phyloP scores from a whole-genome alignment of 164 flowering plant genomes.

The Nelumbo lutea region DNA sequence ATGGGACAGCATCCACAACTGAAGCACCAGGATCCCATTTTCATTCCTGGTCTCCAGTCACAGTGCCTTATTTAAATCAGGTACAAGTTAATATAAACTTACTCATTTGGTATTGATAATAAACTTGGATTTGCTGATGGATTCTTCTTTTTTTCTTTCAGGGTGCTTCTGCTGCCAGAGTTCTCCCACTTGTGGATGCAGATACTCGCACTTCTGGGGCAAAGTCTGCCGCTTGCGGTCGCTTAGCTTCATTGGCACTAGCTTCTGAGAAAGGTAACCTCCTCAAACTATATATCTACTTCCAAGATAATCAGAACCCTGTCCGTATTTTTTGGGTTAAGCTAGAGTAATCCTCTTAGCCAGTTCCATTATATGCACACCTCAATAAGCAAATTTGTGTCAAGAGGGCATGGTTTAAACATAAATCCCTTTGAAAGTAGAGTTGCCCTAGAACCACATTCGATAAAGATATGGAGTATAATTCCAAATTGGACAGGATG shows the following conservation, averaged over 20 bases:
- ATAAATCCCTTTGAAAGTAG: too few species aligned
- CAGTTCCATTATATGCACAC: not conserved
- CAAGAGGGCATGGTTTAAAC: too few species aligned
- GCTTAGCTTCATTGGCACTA: slow-evolving; percentile 62
- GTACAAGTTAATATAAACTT: slow-evolving; percentile 21
- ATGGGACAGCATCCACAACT: slow-evolving; percentile 20
- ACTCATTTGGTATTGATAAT: not conserved
- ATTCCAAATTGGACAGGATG: too few species aligned
- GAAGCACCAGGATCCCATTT: slow-evolving; percentile 15
- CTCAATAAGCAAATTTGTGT: too few species aligned
- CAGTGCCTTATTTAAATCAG: slow-evolving; percentile 31
- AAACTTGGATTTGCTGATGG: slow-evolving; percentile 8
- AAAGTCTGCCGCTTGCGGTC: slow-evolving; percentile 89
- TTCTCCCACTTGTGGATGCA: slow-evolving; percentile 65
- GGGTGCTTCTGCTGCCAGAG: slow-evolving; percentile 34
- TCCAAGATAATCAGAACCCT: not conserved
- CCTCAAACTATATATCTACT: not conserved
- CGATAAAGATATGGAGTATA: too few species aligned
- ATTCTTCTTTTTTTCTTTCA: slow-evolving; percentile 17
- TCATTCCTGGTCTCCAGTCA: slow-evolving; percentile 27
- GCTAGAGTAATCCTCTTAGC: not conserved
- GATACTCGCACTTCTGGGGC: slow-evolving; percentile 62
- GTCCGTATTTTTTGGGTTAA: not conserved
- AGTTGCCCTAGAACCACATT: too few species aligned
- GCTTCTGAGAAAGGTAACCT: slow-evolving; percentile 59